Conservation (phyloP, 257 asterid genomes). For the Ocimum tenuiflorum region DNA sequence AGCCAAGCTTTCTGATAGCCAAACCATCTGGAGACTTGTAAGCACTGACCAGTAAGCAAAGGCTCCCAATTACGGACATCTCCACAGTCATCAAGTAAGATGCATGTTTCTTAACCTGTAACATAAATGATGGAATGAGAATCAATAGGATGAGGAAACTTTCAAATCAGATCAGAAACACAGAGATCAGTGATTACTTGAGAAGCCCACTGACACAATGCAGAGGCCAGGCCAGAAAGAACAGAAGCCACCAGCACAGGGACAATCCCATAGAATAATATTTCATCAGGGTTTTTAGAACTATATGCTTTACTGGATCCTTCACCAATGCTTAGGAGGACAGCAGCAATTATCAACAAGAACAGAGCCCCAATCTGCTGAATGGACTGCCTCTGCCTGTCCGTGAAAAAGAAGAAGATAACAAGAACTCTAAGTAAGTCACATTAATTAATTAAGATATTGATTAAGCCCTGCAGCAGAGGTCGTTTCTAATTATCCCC, state of each 20-base stretch:
- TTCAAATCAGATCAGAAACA: slow-evolving; percentile 8
- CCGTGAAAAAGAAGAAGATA: slow-evolving; percentile 8
- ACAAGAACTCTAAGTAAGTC: not conserved
- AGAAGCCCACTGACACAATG: slow-evolving; percentile 98
- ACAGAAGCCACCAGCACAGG: slow-evolving; percentile 90
- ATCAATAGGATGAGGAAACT: slow-evolving; percentile 6
- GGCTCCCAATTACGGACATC: slow-evolving; percentile 91
- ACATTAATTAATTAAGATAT: not conserved
- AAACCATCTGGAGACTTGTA: slow-evolving; percentile 88
- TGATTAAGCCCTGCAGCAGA: not conserved
- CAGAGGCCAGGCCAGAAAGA: slow-evolving; percentile 94
- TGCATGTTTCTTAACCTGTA: slow-evolving; percentile 78
- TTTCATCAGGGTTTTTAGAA: slow-evolving; percentile 56
- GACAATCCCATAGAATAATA: slow-evolving; percentile 70
- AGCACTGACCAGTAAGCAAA: slow-evolving; percentile 81
- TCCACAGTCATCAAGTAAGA: slow-evolving; percentile 96
- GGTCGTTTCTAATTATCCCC: not conserved
- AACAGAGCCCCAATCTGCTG: slow-evolving; percentile 94
- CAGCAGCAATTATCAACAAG: slow-evolving; percentile 81
- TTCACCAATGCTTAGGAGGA: slow-evolving; percentile 82
- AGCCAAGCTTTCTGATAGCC: slow-evolving; percentile 64
- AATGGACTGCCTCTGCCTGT: slow-evolving; percentile 82
- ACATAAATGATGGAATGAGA: not conserved
- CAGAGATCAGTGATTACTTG: slow-evolving; percentile 50
- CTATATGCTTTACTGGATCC: slow-evolving; percentile 74